Conservation (phyloP, 441 rosid genomes). For the Capsella rubella region DNA sequence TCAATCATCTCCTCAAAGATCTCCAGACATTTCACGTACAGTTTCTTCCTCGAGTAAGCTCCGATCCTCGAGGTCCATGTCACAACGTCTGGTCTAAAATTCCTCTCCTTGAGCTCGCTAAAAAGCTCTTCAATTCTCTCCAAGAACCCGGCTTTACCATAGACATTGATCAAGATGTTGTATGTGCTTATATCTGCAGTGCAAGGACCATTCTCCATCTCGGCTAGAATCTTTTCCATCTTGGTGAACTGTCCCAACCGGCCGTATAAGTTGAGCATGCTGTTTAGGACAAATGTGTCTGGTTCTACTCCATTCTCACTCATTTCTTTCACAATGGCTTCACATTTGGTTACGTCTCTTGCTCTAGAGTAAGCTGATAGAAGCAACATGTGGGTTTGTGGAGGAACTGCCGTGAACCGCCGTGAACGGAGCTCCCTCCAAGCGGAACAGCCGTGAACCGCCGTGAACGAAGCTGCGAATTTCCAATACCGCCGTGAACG, state of each 20-base stretch:
- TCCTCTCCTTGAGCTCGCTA: conserved; percentile 49
- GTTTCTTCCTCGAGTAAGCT: conserved; percentile 81
- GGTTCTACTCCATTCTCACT: conserved; percentile 74
- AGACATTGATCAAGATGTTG: conserved; percentile 84
- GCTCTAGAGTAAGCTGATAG: conserved; percentile 79
- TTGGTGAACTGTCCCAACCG: conserved; percentile 73
- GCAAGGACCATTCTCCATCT: conserved; percentile 72
- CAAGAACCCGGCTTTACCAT: conserved; percentile 79
- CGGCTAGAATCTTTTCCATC: conserved; percentile 74
- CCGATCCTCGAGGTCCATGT: conserved; percentile 92
- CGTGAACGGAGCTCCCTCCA: too few species aligned
- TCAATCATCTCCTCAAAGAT: conserved; percentile 91
- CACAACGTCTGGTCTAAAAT: conserved; percentile 72
- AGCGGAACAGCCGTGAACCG: too few species aligned
- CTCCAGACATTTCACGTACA: conserved; percentile 70
- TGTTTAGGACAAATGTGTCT: conserved; percentile 80
- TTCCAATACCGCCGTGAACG: too few species aligned
- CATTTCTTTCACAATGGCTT: conserved; percentile 74
- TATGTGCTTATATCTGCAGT: conserved; percentile 75
- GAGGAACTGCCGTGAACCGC: too few species aligned
- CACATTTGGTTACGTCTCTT: conserved; percentile 70
- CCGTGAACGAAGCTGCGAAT: too few species aligned
- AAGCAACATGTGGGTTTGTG: conserved; percentile 94
- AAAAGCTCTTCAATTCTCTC: conserved; percentile 75
- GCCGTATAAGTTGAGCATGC: conserved; percentile 87